Conservation (phyloP, 306 rosid genomes). For the Cicer arietinum region DNA sequence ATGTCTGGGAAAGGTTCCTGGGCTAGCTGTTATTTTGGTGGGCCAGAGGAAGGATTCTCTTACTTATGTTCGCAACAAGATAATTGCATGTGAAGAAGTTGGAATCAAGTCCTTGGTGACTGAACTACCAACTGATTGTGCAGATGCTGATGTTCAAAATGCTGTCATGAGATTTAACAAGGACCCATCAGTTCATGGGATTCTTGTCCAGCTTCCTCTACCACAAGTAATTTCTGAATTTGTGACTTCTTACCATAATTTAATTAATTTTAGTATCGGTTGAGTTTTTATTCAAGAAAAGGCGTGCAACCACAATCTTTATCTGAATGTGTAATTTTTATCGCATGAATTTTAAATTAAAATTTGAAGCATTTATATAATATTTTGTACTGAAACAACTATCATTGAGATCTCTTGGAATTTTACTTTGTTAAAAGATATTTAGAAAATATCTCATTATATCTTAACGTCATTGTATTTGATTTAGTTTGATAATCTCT, state of each 20-base stretch:
- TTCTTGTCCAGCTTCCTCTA: constrained; percentile 97
- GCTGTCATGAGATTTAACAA: constrained; percentile 62
- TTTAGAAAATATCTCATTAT: background rate
- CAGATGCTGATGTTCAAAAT: constrained; percentile 65
- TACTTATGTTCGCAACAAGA: constrained; percentile 82
- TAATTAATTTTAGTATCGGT: constrained; percentile 24
- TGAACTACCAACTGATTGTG: constrained; percentile 65
- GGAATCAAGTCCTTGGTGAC: constrained; percentile 72
- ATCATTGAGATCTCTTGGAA: background rate
- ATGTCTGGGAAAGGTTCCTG: constrained; percentile 72
- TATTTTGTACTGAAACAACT: constrained; percentile 7
- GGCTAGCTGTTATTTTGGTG: constrained; percentile 86
- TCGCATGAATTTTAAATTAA: constrained; percentile 12
- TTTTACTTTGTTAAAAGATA: background rate
- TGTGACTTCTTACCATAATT: constrained; percentile 29
- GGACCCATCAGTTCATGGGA: constrained; percentile 88
- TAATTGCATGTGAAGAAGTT: constrained; percentile 82
- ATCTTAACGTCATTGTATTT: background rate
- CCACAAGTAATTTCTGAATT: constrained; percentile 83
- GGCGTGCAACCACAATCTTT: background rate
- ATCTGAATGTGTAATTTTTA: constrained; percentile 5
- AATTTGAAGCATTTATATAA: constrained; percentile 5
- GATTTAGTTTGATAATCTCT: background rate
- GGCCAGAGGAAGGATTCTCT: constrained; percentile 88
- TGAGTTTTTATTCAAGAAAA: constrained; percentile 30